Conservation (phyloP, 768 basidiomycete genomes). For the Phlebiopsis gigantea region DNA sequence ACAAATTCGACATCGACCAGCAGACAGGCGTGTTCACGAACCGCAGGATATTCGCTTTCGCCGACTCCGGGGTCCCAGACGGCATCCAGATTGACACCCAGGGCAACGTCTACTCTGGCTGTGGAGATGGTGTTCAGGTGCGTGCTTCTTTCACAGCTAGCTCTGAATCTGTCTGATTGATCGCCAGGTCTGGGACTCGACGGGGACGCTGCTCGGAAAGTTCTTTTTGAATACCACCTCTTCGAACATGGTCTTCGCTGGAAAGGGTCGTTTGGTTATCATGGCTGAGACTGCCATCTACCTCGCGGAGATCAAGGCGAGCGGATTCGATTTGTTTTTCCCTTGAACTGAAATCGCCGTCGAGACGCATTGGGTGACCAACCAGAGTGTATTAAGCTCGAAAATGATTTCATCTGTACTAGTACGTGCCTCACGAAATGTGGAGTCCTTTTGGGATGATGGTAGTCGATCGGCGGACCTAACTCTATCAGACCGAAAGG, state of each 20-base stretch:
- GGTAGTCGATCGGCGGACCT: too few relatives aligned
- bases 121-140: slow-evolving; percentile 64
- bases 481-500: too few relatives aligned
- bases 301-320: slow-evolving; percentile 31
- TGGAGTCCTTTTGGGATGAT: too few relatives aligned
- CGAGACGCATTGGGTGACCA: too few relatives aligned
- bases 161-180: not conserved
- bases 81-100: slow-evolving; percentile 59
- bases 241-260: slow-evolving; percentile 39
- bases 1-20: slow-evolving; percentile 63
- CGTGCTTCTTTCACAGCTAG: slow-evolving; percentile 8
- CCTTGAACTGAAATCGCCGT: too few relatives aligned
- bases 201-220: slow-evolving; percentile 58
- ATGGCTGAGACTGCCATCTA: slow-evolving; percentile 35
- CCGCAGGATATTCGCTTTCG: slow-evolving; percentile 50
- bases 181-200: slow-evolving; percentile 44
- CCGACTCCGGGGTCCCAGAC: slow-evolving; percentile 58
- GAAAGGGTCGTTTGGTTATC: slow-evolving; percentile 34
- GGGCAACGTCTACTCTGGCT: slow-evolving; percentile 64
- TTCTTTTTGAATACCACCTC: slow-evolving; percentile 43
- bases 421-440: too few relatives aligned
- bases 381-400: too few relatives aligned
- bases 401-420: too few relatives aligned
- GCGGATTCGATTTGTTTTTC: slow-evolving; percentile 28
- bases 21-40: slow-evolving; percentile 44